phyloP scores from a whole-genome alignment of 352 stramenopile species.

The Phytopythium sindhum region DNA sequence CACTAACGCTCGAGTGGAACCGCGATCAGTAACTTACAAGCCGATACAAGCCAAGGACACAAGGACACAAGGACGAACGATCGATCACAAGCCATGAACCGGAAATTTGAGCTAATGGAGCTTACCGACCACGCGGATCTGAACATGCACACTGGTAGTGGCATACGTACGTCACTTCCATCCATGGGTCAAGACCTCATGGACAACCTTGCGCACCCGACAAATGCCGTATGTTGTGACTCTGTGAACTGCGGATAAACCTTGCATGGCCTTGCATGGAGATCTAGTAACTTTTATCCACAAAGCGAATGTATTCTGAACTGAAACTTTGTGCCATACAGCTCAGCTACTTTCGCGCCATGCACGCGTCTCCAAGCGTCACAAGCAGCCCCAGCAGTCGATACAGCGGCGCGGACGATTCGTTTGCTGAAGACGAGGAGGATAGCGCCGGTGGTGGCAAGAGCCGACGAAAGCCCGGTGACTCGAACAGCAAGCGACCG shows the following conservation, averaged over 20 bases:
- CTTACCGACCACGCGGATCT: conserved; percentile 19
- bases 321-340: neutral
- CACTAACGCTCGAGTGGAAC: conserved; percentile 3
- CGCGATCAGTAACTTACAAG: neutral
- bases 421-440: conserved; percentile 70
- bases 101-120: conserved; percentile 70
- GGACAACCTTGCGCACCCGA: neutral
- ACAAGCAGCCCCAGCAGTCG: conserved; percentile 28
- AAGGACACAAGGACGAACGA: no score
- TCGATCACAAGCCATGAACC: conserved; percentile 38
- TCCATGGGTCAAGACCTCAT: conserved; percentile 37
- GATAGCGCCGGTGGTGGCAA: conserved; percentile 34
- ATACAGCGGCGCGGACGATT: conserved; percentile 45
- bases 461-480: conserved; percentile 43
- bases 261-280: no score
- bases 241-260: no score
- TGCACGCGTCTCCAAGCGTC: conserved; percentile 12
- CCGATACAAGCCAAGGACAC: no score
- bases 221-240: neutral
- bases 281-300: neutral
- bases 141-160: conserved; percentile 1
- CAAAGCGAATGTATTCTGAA: neutral
- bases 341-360: conserved; percentile 31
- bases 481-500: conserved; percentile 84
- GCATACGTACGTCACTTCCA: conserved; percentile 6